Percentiles rank a stretch among this genome's conserved stretches.
phyloP scores from a whole-genome alignment of 2,329 filamentous ascomycete genomes.

The Ceratocystis variospora region DNA sequence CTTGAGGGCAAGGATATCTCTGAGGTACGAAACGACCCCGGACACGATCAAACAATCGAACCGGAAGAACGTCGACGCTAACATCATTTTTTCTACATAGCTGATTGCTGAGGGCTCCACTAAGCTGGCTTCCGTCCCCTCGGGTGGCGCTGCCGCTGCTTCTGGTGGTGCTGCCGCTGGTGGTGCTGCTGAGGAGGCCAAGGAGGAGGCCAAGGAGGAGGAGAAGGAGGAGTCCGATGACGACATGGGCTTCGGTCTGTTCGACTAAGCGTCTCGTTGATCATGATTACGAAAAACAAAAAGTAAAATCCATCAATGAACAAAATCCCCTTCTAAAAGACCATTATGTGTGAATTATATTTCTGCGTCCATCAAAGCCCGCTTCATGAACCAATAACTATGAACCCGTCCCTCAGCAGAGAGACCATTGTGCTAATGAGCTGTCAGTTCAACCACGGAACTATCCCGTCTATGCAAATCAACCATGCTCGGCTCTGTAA shows the following conservation, averaged over 20 bases:
- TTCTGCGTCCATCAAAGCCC: neutral
- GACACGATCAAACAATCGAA: neutral
- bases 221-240: slow-evolving; percentile 39
- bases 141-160: slow-evolving; percentile 68
- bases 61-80: slow-evolving; percentile 15
- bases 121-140: slow-evolving; percentile 97
- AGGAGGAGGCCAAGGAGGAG: slow-evolving; percentile 62
- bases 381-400: neutral
- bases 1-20: slow-evolving; percentile 85
- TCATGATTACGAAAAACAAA: slow-evolving; percentile 18
- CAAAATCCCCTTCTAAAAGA: slow-evolving; percentile 10
- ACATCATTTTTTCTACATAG: slow-evolving; percentile 33
- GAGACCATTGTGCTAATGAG: too few relatives aligned
- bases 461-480: too few relatives aligned
- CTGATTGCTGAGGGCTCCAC: slow-evolving; percentile 76
- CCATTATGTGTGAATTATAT: too few relatives aligned
- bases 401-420: too few relatives aligned
- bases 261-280: slow-evolving; percentile 45
- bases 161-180: slow-evolving; percentile 52
- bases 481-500: too few relatives aligned
- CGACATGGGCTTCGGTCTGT: slow-evolving; percentile 47
- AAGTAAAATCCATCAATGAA: slow-evolving; percentile 19
- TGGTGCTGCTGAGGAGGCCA: slow-evolving; percentile 47
- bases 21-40: slow-evolving; percentile 48
- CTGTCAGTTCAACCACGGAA: too few relatives aligned